Percentiles rank a stretch among this genome's conserved stretches.
These are phyloP conservation scores for Populus simonii DNA, from an alignment of 345 rosid genomes.

Conservation along the genomic window DNA sequence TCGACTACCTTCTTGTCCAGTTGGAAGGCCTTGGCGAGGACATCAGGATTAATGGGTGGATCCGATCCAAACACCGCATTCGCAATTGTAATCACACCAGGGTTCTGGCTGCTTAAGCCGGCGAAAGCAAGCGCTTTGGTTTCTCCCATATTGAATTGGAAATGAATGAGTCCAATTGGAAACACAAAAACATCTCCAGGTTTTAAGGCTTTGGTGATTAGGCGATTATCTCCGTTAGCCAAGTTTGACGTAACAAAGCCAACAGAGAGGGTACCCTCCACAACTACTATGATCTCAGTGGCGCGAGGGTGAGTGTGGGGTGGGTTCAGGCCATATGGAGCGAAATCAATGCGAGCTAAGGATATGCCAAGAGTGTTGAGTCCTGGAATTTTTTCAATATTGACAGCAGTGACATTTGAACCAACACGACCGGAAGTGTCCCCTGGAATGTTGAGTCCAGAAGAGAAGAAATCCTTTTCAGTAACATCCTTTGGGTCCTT, in stretches of 20 bases:
- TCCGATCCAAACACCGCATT: not conserved
- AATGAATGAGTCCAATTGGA: constrained; percentile 9
- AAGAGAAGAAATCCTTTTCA: not conserved
- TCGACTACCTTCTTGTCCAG: not conserved
- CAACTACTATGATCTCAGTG: not conserved
- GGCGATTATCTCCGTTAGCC: not conserved
- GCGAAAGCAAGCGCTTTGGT: not conserved
- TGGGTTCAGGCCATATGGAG: not conserved
- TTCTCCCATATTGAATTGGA: not conserved
- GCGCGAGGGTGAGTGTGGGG: constrained; percentile 11
- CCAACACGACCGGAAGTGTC: not conserved
- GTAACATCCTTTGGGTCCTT: constrained; percentile 2
- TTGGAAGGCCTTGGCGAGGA: not conserved
- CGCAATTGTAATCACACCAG: constrained; percentile 2
- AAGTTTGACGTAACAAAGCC: constrained; percentile 9
- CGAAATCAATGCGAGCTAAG: not conserved
- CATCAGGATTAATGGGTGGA: not conserved
- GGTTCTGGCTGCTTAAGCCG: constrained; percentile 8
- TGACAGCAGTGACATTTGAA: not conserved
- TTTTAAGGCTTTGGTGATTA: constrained; percentile 1
- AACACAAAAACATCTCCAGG: constrained; percentile 11
- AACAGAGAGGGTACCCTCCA: constrained; percentile 1
- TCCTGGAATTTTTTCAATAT: not conserved
- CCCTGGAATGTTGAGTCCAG: not conserved
- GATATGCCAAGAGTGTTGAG: constrained; percentile 16